phyloP scores from a whole-genome alignment of 108 stramenopile species.

The Conticribra guillardii region DNA sequence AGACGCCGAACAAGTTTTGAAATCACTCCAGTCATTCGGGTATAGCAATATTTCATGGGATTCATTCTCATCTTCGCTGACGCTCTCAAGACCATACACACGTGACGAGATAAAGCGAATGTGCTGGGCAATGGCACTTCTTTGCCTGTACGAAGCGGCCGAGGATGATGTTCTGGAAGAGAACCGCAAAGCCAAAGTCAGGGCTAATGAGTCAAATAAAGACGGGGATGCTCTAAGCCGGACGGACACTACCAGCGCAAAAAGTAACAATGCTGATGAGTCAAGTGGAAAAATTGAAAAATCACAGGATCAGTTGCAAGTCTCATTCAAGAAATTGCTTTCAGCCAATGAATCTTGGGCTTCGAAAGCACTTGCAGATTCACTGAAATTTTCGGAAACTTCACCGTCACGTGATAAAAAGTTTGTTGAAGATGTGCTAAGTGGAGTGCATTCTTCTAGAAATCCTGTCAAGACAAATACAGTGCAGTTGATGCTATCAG shows the following conservation, averaged over 20 bases:
- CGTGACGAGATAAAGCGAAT: conserved; percentile 70
- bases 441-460: conserved; percentile 17
- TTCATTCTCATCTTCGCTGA: conserved; percentile 36
- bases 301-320: conserved; percentile 16
- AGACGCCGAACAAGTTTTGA: conserved; percentile 62
- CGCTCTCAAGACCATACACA: conserved; percentile 38
- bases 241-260: conserved; percentile 5
- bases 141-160: conserved; percentile 63
- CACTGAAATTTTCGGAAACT: conserved; percentile 47
- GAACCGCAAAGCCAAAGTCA: too few species aligned
- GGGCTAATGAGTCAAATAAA: conserved; percentile 33
- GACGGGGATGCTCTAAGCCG: conserved; percentile 44
- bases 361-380: conserved; percentile 49
- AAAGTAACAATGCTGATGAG: not conserved
- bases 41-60: conserved; percentile 66
- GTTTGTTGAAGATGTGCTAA: conserved; percentile 18
- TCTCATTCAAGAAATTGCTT: conserved; percentile 31
- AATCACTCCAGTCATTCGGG: conserved; percentile 55
- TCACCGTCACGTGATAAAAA: conserved; percentile 40
- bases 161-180: conserved; percentile 52
- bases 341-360: conserved; percentile 51
- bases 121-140: conserved; percentile 69
- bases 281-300: conserved; percentile 5
- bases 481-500: conserved; percentile 15
- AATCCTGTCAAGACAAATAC: conserved; percentile 17